Conservation (phyloP, 2,329 filamentous ascomycete genomes). For the Chaetoscypha palmicola region DNA sequence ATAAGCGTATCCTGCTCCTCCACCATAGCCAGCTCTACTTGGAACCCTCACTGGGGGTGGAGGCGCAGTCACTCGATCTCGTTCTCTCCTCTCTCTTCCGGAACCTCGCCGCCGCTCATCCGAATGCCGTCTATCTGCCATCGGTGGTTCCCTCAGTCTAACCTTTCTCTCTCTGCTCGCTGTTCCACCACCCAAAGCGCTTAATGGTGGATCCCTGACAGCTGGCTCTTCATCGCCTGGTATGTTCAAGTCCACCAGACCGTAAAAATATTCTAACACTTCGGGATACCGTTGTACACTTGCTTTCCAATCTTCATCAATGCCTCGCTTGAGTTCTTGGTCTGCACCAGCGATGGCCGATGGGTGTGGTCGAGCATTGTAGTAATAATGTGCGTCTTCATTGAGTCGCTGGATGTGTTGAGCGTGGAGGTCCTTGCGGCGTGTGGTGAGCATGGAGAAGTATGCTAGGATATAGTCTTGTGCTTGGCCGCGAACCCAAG, state of each 20-base stretch:
- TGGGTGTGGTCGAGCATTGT: constrained; percentile 50
- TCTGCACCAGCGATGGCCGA: constrained; percentile 59
- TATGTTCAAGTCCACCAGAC: constrained; percentile 58
- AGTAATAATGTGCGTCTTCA: constrained; percentile 50
- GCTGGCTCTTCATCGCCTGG: constrained; percentile 54
- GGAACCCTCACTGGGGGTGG: constrained; percentile 10
- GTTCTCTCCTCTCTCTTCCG: constrained; percentile 11
- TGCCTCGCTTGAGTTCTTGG: constrained; percentile 60
- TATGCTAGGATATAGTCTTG: constrained; percentile 63
- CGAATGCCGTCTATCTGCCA: constrained; percentile 13
- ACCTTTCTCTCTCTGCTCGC: constrained; percentile 23
- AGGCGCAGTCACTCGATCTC: constrained; percentile 13
- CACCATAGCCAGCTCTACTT: constrained; percentile 4
- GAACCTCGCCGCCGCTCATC: constrained; percentile 10
- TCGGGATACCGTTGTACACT: constrained; percentile 72
- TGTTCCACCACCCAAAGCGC: constrained; percentile 28
- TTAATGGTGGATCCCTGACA: constrained; percentile 54
- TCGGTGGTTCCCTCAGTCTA: constrained; percentile 19
- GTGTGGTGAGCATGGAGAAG: constrained; percentile 53
- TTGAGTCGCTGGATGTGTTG: constrained; percentile 50
- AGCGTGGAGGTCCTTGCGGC: constrained; percentile 51
- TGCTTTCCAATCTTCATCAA: constrained; percentile 72
- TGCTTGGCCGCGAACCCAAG: constrained; percentile 58
- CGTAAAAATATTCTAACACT: constrained; percentile 74
- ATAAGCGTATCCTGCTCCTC: constrained; percentile 4